Evolutionary conservation across 2,329 filamentous ascomycete species (phyloP).

Genomic region (Colletotrichum endophyticum): DNA sequence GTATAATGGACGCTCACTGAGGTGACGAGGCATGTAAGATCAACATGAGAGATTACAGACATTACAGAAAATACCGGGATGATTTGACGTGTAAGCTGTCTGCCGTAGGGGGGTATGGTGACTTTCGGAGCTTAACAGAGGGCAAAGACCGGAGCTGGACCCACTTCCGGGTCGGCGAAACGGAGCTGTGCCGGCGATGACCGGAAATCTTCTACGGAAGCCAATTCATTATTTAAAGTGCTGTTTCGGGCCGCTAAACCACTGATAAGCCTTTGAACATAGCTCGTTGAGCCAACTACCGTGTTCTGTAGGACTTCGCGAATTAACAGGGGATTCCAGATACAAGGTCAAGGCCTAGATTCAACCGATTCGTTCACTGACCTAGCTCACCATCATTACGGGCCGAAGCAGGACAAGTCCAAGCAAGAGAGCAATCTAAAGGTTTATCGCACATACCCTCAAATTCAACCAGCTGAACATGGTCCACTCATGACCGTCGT

Average conservation of each 20-base stretch:
- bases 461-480: fast-evolving
- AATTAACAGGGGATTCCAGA: not conserved
- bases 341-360: not conserved
- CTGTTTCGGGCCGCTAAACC: fast-evolving
- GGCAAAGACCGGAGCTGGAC: fast-evolving
- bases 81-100: fast-evolving
- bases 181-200: not conserved
- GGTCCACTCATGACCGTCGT: not conserved
- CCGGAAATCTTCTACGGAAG: not conserved
- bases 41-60: fast-evolving
- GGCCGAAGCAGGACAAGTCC: fast-evolving
- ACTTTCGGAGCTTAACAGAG: not conserved
- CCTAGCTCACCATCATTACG: not conserved
- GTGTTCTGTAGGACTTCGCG: not conserved
- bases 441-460: fast-evolving
- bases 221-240: fast-evolving
- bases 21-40: not conserved
- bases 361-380: not conserved
- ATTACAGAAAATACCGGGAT: not conserved
- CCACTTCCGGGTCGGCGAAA: not conserved
- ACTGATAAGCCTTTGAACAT: fast-evolving
- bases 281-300: fast-evolving
- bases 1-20: not conserved
- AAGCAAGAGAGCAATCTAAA: not conserved
- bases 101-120: fast-evolving